Evolutionary conservation across 306 rosid species (phyloP).

Genomic region (apple (Malus domestica)): DNA sequence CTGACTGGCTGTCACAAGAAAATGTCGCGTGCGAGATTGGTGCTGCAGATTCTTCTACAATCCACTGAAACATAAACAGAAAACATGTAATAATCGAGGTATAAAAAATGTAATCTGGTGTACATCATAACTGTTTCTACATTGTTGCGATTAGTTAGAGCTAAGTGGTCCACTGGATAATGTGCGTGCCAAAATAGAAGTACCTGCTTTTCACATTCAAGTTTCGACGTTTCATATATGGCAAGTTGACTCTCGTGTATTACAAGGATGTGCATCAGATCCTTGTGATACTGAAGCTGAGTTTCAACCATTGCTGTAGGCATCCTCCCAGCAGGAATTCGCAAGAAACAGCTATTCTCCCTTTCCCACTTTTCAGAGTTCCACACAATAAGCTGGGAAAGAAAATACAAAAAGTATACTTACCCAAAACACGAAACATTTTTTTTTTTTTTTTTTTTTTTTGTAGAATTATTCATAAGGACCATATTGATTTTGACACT

Average conservation of each 20-base stretch:
- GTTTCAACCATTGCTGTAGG: constrained; percentile 49
- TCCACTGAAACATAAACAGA: constrained; percentile 55
- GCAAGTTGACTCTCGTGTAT: constrained; percentile 84
- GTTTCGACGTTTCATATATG: constrained; percentile 53
- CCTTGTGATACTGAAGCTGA: constrained; percentile 76
- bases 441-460: not conserved
- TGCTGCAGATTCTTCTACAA: constrained; percentile 50
- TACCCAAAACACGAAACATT: not conserved
- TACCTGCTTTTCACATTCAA: constrained; percentile 70
- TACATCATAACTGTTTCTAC: no score
- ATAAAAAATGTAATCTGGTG: not conserved
- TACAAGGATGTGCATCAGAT: constrained; percentile 66
- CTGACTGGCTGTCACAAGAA: constrained; percentile 82
- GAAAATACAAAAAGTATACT: not conserved
- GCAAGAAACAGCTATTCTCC: constrained; percentile 55
- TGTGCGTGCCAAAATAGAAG: not conserved
- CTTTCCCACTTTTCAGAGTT: constrained; percentile 73
- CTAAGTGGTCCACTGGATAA: not conserved
- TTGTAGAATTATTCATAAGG: not conserved
- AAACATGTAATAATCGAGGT: not conserved
- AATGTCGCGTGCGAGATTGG: constrained; percentile 75
- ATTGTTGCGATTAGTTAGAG: no score
- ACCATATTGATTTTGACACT: not conserved
- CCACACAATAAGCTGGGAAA: constrained; percentile 63
- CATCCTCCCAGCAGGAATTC: constrained; percentile 60